Evolutionary conservation across 371 early-diverging fungal genomes (phyloP), one percentile per base, ranked within the genome.

Genomic region (Mortierella sp.): DNA sequence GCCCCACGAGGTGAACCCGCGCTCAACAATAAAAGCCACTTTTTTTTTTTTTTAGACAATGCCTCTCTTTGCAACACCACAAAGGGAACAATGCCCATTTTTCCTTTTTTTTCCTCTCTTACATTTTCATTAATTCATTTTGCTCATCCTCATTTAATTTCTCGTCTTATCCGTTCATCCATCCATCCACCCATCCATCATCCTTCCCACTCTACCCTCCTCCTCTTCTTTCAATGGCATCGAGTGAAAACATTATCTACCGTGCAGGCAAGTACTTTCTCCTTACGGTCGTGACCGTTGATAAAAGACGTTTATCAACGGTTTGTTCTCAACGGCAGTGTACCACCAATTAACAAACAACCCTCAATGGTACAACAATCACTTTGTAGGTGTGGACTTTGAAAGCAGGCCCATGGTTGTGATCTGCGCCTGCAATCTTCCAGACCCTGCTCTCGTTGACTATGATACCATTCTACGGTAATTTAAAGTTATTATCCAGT

Each of bases 401-500:
- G 94, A 96, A 64, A 92, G 93, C 77, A 85, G 93, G 63, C 95
- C 95, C 2, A 90, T 97, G 68, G 84, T 96, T 26, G 92, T 92
- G 30, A 85, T 97, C 62, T 92, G 93, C 83, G 93, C 94, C 18
- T 92, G 94, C 84, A 89, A 92, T 51, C 77, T 97, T 40, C 98
- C 97, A 5, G 88, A 93, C 79, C 94, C 96, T 18, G 75, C 78
- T 40, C 80, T 86, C 0, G 91, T 92, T 12, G 88, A 96, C 77
- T 96, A 97, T 83, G 95, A 97, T 76, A 73, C 88, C 55, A 88
- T 97, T 58, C 77, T 96, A 37, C 89, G 88, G 94, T 93, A 86
- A 79, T 30, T 35, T 26, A 62, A 18, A 35, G n/a, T 20, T 28
- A 28, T 28, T 26, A 26, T 24, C 52, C 18, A 22, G 22, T 3